phyloP scores from a whole-genome alignment of 495 filamentous ascomycete species.

The Neurospora pannonica region DNA sequence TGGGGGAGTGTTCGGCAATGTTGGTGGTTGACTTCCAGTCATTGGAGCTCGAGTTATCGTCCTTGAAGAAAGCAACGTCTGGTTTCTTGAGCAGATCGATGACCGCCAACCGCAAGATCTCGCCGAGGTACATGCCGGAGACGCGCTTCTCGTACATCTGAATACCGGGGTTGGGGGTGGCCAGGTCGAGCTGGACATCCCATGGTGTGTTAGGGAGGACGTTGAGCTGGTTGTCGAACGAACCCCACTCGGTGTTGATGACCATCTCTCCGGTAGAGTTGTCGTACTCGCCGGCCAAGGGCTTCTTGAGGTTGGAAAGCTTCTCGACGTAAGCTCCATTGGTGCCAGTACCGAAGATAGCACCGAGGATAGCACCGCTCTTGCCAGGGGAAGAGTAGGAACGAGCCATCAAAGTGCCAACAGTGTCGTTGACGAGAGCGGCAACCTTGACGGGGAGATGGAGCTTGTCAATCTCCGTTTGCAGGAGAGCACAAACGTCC shows the following conservation, averaged over 20 bases:
- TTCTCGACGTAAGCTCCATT: conserved; percentile 91
- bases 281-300: conserved; percentile 60
- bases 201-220: conserved; percentile 80
- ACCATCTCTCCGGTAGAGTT: conserved; percentile 87
- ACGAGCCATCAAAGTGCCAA: conserved; percentile 93
- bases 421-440: conserved; percentile 94
- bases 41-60: conserved; percentile 53
- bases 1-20: conserved; percentile 48
- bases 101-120: conserved; percentile 75
- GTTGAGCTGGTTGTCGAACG: conserved; percentile 86
- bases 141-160: conserved; percentile 99
- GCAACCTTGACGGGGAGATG: conserved; percentile 84
- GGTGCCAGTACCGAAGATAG: conserved; percentile 90
- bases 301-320: conserved; percentile 56
- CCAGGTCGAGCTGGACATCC: conserved; percentile 67
- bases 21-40: conserved; percentile 59
- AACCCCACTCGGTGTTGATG: conserved; percentile 97
- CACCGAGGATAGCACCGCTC: conserved; percentile 76
- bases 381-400: conserved; percentile 90
- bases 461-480: conserved; percentile 82
- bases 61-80: conserved; percentile 54
- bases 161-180: conserved; percentile 83
- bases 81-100: conserved; percentile 55
- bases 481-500: conserved; percentile 85
- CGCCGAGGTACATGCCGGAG: conserved; percentile 95